Evolutionary conservation across 164 flowering plant genomes (phyloP).

Genomic region (Amborella trichopoda): DNA sequence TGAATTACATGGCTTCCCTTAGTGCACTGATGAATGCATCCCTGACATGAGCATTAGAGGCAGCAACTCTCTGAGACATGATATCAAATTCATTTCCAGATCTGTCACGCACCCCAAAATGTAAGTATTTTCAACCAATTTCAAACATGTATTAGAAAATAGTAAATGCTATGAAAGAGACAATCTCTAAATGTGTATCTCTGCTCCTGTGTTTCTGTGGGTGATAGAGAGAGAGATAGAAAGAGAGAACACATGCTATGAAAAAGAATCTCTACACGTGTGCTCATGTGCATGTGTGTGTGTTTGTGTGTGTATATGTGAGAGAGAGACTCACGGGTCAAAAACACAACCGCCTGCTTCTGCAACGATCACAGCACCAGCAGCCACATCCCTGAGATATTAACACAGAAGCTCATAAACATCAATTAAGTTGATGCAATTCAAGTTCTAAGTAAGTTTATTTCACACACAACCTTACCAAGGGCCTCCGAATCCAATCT

Average conservation of each 20-base stretch:
- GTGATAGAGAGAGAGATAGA: no score
- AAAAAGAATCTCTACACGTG: no score
- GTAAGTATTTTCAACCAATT: not conserved
- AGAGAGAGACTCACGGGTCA: slow-evolving; percentile 91
- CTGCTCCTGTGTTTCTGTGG: not conserved
- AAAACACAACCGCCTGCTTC: slow-evolving; percentile 96
- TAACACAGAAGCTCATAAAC: not conserved
- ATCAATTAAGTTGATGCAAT: not conserved
- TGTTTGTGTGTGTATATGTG: no score
- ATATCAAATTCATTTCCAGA: slow-evolving; percentile 76
- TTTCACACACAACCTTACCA: slow-evolving; percentile 37
- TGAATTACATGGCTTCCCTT: slow-evolving; percentile 24
- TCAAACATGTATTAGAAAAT: not conserved
- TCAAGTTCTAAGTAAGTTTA: not conserved
- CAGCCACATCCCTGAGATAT: slow-evolving; percentile 91
- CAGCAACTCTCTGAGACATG: slow-evolving; percentile 67
- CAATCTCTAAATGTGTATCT: not conserved
- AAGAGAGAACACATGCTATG: no score
- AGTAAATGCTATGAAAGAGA: not conserved
- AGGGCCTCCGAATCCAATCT: slow-evolving; percentile 85
- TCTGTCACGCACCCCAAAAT: no score
- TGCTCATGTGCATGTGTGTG: no score
- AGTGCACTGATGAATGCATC: slow-evolving; percentile 53
- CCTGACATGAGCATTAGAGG: slow-evolving; percentile 66
- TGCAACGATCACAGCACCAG: slow-evolving; percentile 74